A percentile compares a stretch with the other conserved stretches of the same genome.
phyloP scores from a whole-genome alignment of 176 grass and related monocot species.

The Bonia amplexicaulis region DNA sequence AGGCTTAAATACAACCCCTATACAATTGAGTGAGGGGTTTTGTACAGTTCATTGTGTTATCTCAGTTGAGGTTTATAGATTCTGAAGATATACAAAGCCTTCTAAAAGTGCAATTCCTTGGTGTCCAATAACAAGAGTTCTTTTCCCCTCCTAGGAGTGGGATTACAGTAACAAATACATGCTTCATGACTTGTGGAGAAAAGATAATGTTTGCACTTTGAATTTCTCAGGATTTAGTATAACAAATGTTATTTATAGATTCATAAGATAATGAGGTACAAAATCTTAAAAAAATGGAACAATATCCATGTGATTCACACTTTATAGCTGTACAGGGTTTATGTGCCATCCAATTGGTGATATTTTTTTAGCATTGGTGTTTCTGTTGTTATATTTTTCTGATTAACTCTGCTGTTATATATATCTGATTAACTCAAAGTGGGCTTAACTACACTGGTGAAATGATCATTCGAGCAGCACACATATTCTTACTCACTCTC shows the following conservation, averaged over 20 bases:
- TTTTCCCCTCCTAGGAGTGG: neutral
- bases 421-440: neutral
- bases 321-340: neutral
- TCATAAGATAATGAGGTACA: neutral
- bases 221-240: neutral
- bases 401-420: neutral
- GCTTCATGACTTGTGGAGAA: neutral
- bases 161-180: neutral
- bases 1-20: neutral
- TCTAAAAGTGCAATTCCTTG: neutral
- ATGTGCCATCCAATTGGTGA: neutral
- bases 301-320: neutral
- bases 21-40: neutral
- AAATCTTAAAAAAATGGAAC: neutral
- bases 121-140: neutral
- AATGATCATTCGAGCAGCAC: neutral
- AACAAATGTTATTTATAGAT: neutral
- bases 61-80: neutral
- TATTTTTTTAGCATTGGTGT: neutral
- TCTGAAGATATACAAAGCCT: neutral
- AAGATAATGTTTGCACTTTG: neutral
- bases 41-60: neutral
- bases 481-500: neutral
- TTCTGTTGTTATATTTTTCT: neutral
- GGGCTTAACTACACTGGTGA: neutral